phyloP scores from a whole-genome alignment of 345 rosid genomes.

The Reutealis trisperma region DNA sequence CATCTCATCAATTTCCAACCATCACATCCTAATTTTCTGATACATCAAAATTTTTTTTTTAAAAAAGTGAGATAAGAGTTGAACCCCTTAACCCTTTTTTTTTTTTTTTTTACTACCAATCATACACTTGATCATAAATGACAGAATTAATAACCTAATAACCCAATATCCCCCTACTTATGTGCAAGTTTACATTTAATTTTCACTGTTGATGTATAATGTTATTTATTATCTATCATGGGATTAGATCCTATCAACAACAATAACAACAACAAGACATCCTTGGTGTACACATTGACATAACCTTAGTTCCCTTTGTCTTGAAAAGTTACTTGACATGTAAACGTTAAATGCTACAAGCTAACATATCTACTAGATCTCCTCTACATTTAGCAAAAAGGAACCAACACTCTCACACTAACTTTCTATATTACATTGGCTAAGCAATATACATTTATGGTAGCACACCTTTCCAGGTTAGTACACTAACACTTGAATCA shows the following conservation, averaged over 20 bases:
- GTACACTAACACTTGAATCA: background rate
- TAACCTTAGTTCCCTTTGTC: conserved; percentile 19
- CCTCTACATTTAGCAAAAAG: conserved; percentile 28
- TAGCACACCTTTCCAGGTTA: conserved; percentile 27
- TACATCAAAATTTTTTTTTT: no score
- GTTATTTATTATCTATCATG: background rate
- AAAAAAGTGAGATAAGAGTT: no score
- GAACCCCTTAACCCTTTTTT: no score
- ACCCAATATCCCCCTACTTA: no score
- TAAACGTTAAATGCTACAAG: conserved; percentile 7
- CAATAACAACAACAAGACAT: conserved; percentile 15
- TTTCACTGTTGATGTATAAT: background rate
- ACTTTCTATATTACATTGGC: conserved; percentile 22
- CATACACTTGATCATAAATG: no score
- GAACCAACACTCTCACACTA: conserved; percentile 22
- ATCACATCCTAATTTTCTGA: no score
- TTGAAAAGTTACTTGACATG: conserved; percentile 21
- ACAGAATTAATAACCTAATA: no score
- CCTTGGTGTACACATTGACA: background rate
- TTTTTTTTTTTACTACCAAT: no score
- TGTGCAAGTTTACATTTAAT: no score
- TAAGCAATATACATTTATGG: conserved; percentile 33
- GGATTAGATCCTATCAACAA: conserved; percentile 19
- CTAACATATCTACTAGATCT: conserved; percentile 15
- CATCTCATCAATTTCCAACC: no score